These are phyloP conservation scores for Nidularia pulvinata DNA, from an alignment of 768 basidiomycete genomes.

Conservation along the genomic window DNA sequence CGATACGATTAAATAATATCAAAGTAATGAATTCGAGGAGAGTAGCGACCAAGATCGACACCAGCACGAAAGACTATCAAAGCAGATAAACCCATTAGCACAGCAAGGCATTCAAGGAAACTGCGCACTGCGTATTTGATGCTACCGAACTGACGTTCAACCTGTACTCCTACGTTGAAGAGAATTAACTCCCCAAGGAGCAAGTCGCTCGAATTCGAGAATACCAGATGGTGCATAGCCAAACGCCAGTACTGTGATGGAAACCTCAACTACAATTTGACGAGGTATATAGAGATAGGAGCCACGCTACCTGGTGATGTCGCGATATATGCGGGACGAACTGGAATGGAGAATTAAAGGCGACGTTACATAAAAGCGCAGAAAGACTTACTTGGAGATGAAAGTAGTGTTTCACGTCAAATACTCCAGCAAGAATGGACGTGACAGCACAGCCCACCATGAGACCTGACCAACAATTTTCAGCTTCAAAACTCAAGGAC, in stretches of 20 bases:
- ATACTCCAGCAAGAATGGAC: slow-evolving; percentile 75
- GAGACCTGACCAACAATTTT: slow-evolving; percentile 46
- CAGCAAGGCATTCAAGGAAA: too few species aligned
- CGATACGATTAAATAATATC: slow-evolving; percentile 62
- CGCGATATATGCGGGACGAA: slow-evolving; percentile 89
- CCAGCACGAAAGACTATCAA: slow-evolving; percentile 72
- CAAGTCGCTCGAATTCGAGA: slow-evolving; percentile 84
- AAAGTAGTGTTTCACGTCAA: slow-evolving; percentile 88
- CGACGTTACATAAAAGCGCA: background rate
- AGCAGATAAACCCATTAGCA: too few species aligned
- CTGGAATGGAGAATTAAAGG: slow-evolving; percentile 25
- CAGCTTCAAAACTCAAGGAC: background rate
- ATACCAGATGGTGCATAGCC: slow-evolving; percentile 69
- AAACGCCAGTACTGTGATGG: slow-evolving; percentile 83
- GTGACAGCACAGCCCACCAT: slow-evolving; percentile 73
- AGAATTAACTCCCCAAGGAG: slow-evolving; percentile 74
- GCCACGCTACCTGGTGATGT: slow-evolving; percentile 72
- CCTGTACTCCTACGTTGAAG: slow-evolving; percentile 65
- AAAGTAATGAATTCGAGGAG: slow-evolving; percentile 67
- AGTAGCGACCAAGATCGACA: slow-evolving; percentile 67
- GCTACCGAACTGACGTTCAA: slow-evolving; percentile 88
- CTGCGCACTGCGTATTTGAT: slow-evolving; percentile 80
- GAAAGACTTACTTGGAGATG: slow-evolving; percentile 67
- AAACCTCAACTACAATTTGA: slow-evolving; percentile 24
- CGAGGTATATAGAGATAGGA: slow-evolving; percentile 12